Evolutionary conservation across 2,329 filamentous ascomycete species (phyloP).

Genomic region (Nectriaceae sp.): DNA sequence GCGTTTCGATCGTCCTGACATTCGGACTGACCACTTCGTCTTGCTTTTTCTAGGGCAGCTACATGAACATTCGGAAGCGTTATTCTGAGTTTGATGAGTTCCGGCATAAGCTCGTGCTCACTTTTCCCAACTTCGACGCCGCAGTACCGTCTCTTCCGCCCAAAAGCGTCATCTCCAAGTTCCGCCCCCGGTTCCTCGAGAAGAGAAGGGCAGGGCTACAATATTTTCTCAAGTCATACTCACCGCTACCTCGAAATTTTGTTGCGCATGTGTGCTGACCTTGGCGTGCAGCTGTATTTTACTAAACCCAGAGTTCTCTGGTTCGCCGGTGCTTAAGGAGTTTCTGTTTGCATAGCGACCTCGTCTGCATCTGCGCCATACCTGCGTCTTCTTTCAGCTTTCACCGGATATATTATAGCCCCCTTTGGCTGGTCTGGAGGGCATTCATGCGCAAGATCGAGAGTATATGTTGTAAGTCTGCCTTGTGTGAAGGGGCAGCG

Average conservation of each 20-base stretch:
- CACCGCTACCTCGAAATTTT: background rate
- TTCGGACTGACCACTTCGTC: background rate
- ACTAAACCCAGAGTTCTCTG: slow-evolving; percentile 90
- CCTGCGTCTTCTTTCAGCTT: background rate
- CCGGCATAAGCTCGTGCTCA: slow-evolving; percentile 68
- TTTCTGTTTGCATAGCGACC: slow-evolving; percentile 70
- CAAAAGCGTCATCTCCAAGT: slow-evolving; percentile 88
- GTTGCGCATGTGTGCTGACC: slow-evolving; percentile 12
- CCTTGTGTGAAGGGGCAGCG: too few relatives aligned
- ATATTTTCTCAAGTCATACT: slow-evolving; percentile 87
- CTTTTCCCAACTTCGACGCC: slow-evolving; percentile 81
- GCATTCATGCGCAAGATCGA: too few relatives aligned
- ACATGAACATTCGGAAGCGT: slow-evolving; percentile 66
- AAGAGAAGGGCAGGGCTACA: slow-evolving; percentile 78
- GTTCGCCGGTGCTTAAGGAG: slow-evolving; percentile 86
- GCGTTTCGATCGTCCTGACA: slow-evolving; percentile 1
- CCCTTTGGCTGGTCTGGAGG: too few relatives aligned
- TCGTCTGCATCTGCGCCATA: background rate
- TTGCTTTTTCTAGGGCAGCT: slow-evolving; percentile 55
- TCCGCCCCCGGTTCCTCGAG: slow-evolving; percentile 83
- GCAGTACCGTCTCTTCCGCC: slow-evolving; percentile 90
- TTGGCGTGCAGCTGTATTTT: slow-evolving; percentile 70
- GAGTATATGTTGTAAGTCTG: too few relatives aligned
- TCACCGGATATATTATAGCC: slow-evolving; percentile 20
- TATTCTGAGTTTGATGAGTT: slow-evolving; percentile 95